phyloP scores from a whole-genome alignment of 225 moss, liverwort and hornwort genomes.

The Pleurozium schreberi region DNA sequence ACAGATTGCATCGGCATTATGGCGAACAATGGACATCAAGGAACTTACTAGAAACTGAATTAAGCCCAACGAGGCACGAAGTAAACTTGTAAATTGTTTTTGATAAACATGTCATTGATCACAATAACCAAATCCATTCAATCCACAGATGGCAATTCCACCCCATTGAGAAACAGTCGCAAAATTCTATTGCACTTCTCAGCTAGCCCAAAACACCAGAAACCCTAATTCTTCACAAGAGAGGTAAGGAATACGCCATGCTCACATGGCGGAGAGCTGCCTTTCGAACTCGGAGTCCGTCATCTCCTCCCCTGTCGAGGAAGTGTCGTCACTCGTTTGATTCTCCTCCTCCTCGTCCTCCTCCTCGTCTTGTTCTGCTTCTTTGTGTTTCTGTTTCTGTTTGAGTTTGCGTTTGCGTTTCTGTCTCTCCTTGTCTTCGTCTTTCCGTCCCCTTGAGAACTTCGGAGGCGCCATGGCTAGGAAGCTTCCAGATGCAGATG shows the following conservation, averaged over 20 bases:
- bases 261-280: conserved; percentile 2
- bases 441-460: background rate
- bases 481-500: background rate
- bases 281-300: background rate
- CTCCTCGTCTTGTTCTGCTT: background rate
- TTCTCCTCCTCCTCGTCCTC: background rate
- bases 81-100: background rate
- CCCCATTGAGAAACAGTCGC: background rate
- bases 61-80: background rate
- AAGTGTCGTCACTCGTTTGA: background rate
- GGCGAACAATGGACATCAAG: background rate
- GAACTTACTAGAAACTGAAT: too few species aligned
- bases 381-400: too few species aligned
- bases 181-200: background rate
- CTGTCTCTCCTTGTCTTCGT: too few species aligned
- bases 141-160: background rate
- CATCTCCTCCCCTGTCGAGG: background rate
- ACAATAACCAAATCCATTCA: background rate
- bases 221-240: background rate
- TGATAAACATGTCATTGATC: background rate
- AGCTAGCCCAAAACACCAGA: background rate
- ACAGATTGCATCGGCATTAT: background rate
- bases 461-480: background rate
- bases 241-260: background rate
- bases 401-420: background rate